Evolutionary conservation across 345 rosid species (phyloP).

Genomic region (Eutrema japonicum): DNA sequence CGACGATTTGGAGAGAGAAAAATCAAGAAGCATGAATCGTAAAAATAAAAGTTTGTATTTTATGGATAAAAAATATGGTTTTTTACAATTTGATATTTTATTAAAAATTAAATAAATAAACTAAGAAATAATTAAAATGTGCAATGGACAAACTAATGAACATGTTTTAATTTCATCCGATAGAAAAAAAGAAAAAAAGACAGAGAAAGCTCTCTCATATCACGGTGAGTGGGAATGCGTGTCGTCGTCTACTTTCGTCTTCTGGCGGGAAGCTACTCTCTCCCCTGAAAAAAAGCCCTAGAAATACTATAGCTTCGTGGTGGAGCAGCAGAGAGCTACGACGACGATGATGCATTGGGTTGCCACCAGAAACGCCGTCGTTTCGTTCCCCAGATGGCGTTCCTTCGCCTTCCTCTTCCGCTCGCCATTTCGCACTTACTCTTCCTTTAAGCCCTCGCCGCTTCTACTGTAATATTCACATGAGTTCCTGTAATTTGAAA

Average conservation of each 20-base stretch:
- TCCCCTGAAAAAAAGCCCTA: not conserved
- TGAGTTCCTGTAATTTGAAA: not conserved
- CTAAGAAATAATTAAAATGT: too few relatives aligned
- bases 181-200: not conserved
- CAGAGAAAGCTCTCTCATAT: not conserved
- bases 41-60: too few relatives aligned
- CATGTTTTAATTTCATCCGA: too few relatives aligned
- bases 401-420: conserved; percentile 58
- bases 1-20: too few relatives aligned
- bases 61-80: too few relatives aligned
- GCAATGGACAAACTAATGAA: too few relatives aligned
- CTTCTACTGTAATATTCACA: conserved; percentile 46
- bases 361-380: conserved; percentile 65
- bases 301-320: not conserved
- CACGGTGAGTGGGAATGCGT: conserved; percentile 22
- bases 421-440: conserved; percentile 49
- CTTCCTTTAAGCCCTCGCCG: conserved; percentile 50
- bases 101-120: too few relatives aligned
- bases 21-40: too few relatives aligned
- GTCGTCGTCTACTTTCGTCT: conserved; percentile 25
- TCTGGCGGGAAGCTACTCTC: conserved; percentile 38
- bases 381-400: conserved; percentile 67
- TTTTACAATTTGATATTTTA: too few relatives aligned
- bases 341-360: conserved; percentile 64
- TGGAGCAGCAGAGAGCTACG: not conserved